Evolutionary conservation across 805 yeast genomes (phyloP), one percentile per base, ranked within the genome.

Genomic region (Lachancea dasiensis): DNA sequence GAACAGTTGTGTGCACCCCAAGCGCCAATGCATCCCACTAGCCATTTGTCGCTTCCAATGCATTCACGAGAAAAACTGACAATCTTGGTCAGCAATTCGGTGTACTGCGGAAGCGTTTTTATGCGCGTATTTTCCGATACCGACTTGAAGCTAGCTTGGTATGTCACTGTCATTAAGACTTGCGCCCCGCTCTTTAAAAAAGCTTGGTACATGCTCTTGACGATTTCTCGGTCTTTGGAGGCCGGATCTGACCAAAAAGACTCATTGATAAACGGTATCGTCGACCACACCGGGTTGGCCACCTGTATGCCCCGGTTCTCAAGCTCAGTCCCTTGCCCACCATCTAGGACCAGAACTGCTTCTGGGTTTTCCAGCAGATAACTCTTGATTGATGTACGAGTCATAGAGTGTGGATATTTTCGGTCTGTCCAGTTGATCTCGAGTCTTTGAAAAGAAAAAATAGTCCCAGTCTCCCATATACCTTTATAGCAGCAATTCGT

Each of bases 1-100:
- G 81, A 68, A 20, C 81, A 75, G 25, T 81, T 52, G 46, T 61
- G 76, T 0, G 89, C 83, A 1, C 89, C 94, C 54, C 75, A 85
- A 0, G 95, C 86, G 0, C 95, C 95, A 25, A 83, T 59, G 6
- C 84, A 74, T 0, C 84, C 94, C 1, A 55, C 44, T 24, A 51
- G 38, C 35, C 50, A 53, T 28, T 34, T 42, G 13, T 47, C 50
- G 3, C 47, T 43, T 19, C 56, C 58, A 17, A 51, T 44, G 28
- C 53, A 47, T 5, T 36, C 37, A n/a, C 58, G 41, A 6, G 51
- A 44, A 31, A 52, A 55, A 0, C 28, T 8, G 6, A 48, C 49
- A 11, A 58, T 58, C 22, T 43, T 47, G 15, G 31, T 43, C 25
- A 56, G 38, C 16, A 58, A 34, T 6, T 34, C 41, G 14, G 48